Evolutionary conservation across 805 yeast genomes (phyloP).

Genomic region (Spathaspora arborariae): DNA sequence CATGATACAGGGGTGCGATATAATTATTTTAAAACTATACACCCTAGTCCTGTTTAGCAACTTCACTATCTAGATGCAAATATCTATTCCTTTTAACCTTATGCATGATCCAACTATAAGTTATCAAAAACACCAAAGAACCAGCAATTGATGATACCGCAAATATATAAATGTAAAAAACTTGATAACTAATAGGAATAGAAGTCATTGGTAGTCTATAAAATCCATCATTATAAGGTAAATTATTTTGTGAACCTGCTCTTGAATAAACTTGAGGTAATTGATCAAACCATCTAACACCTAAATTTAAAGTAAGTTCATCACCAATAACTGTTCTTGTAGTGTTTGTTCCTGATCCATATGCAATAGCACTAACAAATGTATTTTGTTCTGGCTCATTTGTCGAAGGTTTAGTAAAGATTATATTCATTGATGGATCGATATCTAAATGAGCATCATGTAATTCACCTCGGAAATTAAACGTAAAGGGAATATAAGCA

Average conservation of each 20-base stretch:
- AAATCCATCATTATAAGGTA: constrained; percentile 39
- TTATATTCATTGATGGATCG: constrained; percentile 53
- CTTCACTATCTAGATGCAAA: constrained; percentile 21
- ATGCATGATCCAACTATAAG: constrained; percentile 19
- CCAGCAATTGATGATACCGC: constrained; percentile 21
- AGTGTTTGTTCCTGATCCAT: constrained; percentile 58
- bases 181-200: constrained; percentile 24
- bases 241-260: constrained; percentile 7
- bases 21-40: too few species aligned
- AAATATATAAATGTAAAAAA: constrained; percentile 17
- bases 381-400: constrained; percentile 29
- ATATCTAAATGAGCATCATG: constrained; percentile 67
- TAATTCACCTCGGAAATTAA: constrained; percentile 63
- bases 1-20: too few species aligned
- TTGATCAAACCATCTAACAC: constrained; percentile 53
- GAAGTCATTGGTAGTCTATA: constrained; percentile 31
- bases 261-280: constrained; percentile 11
- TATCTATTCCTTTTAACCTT: constrained; percentile 16
- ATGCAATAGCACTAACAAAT: constrained; percentile 53
- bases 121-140: constrained; percentile 19
- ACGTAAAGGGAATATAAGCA: constrained; percentile 53
- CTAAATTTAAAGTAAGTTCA: constrained; percentile 50
- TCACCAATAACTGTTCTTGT: constrained; percentile 67
- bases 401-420: constrained; percentile 39
- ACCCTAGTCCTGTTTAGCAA: constrained; percentile 21